Base-by-base conservation (phyloP, 257 asterid genomes). In the Leonotis leonurus region DNA sequence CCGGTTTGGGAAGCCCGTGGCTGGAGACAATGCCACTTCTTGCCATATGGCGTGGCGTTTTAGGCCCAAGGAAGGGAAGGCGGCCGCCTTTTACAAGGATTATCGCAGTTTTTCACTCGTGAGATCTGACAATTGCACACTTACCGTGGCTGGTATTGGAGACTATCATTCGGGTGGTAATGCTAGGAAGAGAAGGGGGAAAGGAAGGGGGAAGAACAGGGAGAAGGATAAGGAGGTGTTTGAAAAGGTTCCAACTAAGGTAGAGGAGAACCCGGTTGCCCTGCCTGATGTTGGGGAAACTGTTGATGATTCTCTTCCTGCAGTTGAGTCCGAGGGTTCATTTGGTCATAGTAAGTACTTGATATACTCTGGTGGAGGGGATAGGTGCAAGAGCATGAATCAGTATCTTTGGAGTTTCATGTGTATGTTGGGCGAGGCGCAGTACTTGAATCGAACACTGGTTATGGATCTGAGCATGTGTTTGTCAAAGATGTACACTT, bases 21-120 rank as follows among this genome's bases (percentile, higher is more conserved):
- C 16, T 3, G 99, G 99, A 26, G 65, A 72, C 22, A 71, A 75
- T 35, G 84, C 64, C 3, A 74, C 46, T 32, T 80, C 96, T 24
- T 92, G 98, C 67, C 98, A 92, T 81, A 92, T 92, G 98, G 98
- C 96, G 8, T 92, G 97, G 97, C 54, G 98, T 68, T 92, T 92
- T 70, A 89, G 96, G 83, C 97, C 98, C 3, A 89, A 84, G 67
- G 98, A 92, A 55, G 97, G 95, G 27, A 88, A 91, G 70, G 80
- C 87, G 3, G 95, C 97, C 24, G 77, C 95, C 0, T 80, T 92
- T 62, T 84, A 92, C 54, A 88, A 92, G 73, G 98, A 92, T 65
- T 89, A 92, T 41, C 64, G 97, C 74, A 86, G 81, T 64, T 92
- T 92, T 65, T 65, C 76, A 5, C 54, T 91, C 10, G 69, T 52